Base-by-base conservation (phyloP, 805 yeast genomes). In the Saccharomycopsis schoenii region DNA sequence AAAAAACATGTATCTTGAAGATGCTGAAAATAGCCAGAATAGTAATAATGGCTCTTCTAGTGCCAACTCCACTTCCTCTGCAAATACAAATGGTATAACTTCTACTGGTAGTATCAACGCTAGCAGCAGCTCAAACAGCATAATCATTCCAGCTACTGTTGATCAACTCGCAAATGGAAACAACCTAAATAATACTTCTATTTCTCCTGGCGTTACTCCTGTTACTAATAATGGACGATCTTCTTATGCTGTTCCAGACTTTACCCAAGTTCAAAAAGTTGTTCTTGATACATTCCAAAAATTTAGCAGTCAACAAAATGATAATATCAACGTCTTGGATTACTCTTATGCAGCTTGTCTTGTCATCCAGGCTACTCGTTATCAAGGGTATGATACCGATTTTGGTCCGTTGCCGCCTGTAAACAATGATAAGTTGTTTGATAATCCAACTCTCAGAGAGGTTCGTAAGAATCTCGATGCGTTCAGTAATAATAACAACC, bases 381-480 rank as follows among this genome's bases (percentile, higher is more conserved):
- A 81, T 64, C 71, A 76, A 14, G 80, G 79, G 6, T 77, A 80
- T 60, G 78, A 79, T 59, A 74, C 78, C 19, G 81, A 81, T 66
- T 81, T 84, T 68, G 93, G 92, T 2, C 86, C 92, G 6, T 76
- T 89, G 36, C 96, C 97, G 0, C 91, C 86, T 60, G 85, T 92
- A 37, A 74, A 81, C 25, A 74, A 83, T 1, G 76, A 80, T 34
- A 82, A 96, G 64, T 85, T 83, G 60, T 91, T 88, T 72, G 97
- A 91, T 71, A 88, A 97, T 0, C 93, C 97, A 4, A 88, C 84
- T 65, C 76, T 93, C 61, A 78, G 98, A 60, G 99, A 94, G 68
- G 79, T 91, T 61, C 80, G 98, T 61, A 92, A 93, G 71, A 74
- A 77, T 37, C 76, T 88, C 60, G 92, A 87, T 69, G 72, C 59